Base-by-base conservation (phyloP, 1,284 basidiomycete species). In the Cutaneotrichosporon cyanovorans region DNA sequence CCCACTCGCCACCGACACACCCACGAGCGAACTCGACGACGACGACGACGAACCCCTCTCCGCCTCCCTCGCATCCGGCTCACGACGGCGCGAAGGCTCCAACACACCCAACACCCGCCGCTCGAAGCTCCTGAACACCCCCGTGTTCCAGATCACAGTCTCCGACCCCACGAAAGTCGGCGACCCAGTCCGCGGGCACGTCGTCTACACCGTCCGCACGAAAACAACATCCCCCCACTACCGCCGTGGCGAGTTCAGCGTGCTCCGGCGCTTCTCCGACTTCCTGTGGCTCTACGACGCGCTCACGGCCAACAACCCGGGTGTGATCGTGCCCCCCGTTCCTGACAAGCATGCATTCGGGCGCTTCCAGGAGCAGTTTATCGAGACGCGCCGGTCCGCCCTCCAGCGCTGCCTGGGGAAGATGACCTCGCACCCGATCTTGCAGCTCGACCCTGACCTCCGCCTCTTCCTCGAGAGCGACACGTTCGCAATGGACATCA, bases 281-380 rank as follows among this genome's bases (percentile, higher is more conserved):
- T 99, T 98, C 65, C 77, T 96, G 18, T 98, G 95, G 93, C 73
- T 99, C 1, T 95, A 88, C 66, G 91, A 93, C 60, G 83, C 84
- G 0, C 77, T 99, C 1, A 85, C 84, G 0, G 68, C 76, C 60
- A 97, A 96, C 73, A 97, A 98, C 63, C 92, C 95, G 1, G 95
- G 93, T 4, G 90, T 97, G 5, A 86, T 98, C 40, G 88, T 99
- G 0, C 95, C 93, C 4, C 92, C 93, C 0, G 87, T 88, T 1
- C 93, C 93, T 0, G 93, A 93, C 70, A 99, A 99, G 76, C 90
- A 86, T 56, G 75, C 87, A 0, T 87, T 95, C 59, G 88, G 75
- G 57, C 79, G 92, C 16, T 96, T 96, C 69, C 84, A 88, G 57
- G 81, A 87, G 38, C 80, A 82, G 23, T 96, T 97, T 59, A 81